phyloP scores from a whole-genome alignment of 2,329 filamentous ascomycete genomes.

The Chrysoporthe cubensis region DNA sequence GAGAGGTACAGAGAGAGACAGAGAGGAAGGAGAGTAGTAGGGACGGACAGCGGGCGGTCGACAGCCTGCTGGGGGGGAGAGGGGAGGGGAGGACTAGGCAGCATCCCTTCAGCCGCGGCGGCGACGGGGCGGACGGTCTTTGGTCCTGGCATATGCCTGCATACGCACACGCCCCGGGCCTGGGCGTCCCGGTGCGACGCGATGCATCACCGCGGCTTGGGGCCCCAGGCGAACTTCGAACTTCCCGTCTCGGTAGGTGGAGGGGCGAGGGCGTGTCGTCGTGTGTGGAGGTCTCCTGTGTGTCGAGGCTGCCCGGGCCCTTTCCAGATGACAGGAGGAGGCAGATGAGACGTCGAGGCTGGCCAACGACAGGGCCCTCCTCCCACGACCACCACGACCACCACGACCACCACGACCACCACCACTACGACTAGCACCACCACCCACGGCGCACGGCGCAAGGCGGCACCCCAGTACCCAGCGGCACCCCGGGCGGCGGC shows the following conservation, averaged over 20 bases:
- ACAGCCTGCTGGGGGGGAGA: too few relatives aligned
- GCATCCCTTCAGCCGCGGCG: background rate
- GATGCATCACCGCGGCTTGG: background rate
- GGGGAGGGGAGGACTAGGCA: too few relatives aligned
- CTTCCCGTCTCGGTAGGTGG: constrained; percentile 3
- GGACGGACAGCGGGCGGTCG: too few relatives aligned
- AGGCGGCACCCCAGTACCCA: background rate
- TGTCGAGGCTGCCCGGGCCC: background rate
- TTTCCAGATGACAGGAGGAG: constrained; percentile 15
- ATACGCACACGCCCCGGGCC: background rate
- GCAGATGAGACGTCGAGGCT: constrained; percentile 14
- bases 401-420: too few relatives aligned
- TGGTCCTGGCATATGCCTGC: background rate
- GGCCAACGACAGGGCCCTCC: constrained; percentile 4
- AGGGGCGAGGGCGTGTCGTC: background rate
- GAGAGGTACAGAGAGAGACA: background rate
- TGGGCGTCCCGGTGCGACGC: background rate
- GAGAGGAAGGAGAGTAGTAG: too few relatives aligned
- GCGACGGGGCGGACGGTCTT: background rate
- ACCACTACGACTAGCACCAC: too few relatives aligned
- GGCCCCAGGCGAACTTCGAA: background rate
- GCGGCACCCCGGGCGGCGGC: background rate
- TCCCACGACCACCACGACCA: too few relatives aligned
- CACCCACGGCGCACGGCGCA: too few relatives aligned
- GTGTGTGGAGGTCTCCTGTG: background rate